phyloP scores from a whole-genome alignment of 495 filamentous ascomycete species.

The Talaromyces trachyspermus region DNA sequence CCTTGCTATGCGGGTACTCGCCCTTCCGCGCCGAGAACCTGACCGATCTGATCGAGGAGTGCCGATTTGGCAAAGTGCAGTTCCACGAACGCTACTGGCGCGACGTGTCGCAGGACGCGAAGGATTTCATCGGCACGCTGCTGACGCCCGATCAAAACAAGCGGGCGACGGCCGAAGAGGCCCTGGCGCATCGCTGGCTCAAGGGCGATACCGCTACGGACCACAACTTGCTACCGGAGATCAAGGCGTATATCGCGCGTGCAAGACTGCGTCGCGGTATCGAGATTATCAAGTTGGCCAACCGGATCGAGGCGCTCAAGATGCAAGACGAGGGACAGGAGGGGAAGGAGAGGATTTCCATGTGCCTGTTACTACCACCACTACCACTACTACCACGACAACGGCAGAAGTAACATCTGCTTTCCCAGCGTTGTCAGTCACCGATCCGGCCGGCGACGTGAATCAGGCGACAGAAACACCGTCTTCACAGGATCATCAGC shows the following conservation, averaged over 20 bases:
- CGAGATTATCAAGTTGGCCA: slow-evolving; percentile 92
- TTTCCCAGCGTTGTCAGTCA: slow-evolving; percentile 15
- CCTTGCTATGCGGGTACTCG: slow-evolving; percentile 97
- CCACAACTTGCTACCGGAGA: slow-evolving; percentile 94
- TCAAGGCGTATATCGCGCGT: slow-evolving; percentile 87
- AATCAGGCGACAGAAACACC: slow-evolving; percentile 15
- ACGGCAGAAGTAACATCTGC: slow-evolving; percentile 5
- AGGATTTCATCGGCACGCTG: slow-evolving; percentile 82
- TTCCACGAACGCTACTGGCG: slow-evolving; percentile 99
- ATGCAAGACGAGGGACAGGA: slow-evolving; percentile 87
- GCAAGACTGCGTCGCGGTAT: slow-evolving; percentile 88
- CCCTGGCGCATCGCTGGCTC: slow-evolving; percentile 82
- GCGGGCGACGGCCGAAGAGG: slow-evolving; percentile 73
- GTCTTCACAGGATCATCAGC: slow-evolving; percentile 5
- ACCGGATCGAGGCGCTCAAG: slow-evolving; percentile 94
- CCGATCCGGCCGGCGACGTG: slow-evolving; percentile 1
- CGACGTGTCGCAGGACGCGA: slow-evolving; percentile 92
- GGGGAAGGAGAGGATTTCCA: slow-evolving; percentile 12
- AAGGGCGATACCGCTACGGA: slow-evolving; percentile 84
- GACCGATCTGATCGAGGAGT: slow-evolving; percentile 91
- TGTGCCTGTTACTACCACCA: too few relatives aligned
- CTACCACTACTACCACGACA: too few relatives aligned
- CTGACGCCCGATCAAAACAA: slow-evolving; percentile 72
- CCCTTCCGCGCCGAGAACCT: slow-evolving; percentile 95
- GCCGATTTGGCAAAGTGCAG: slow-evolving; percentile 76